Conservation (phyloP, 169 alveolate genomes). For the Eimeria necatrix region DNA sequence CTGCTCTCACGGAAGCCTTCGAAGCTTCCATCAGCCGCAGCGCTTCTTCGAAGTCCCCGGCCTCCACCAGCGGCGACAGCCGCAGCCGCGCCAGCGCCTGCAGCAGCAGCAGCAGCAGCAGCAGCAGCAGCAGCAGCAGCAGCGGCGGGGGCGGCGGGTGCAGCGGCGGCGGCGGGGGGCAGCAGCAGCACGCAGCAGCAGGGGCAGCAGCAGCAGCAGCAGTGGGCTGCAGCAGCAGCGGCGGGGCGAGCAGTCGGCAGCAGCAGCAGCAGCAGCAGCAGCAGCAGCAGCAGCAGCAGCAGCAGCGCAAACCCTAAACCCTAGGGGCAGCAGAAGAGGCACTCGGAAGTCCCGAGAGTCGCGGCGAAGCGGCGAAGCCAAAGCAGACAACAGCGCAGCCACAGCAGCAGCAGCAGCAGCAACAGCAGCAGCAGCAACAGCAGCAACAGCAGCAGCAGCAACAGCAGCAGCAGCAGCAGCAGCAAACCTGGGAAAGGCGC, state of each 20-base stretch:
- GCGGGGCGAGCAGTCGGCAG: not conserved
- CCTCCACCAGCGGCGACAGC: conserved; percentile 14
- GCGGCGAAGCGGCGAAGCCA: too few relatives aligned
- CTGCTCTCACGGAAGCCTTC: conserved; percentile 16
- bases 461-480: not conserved
- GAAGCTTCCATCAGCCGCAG: conserved; percentile 68
- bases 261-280: not conserved
- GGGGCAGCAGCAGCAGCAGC: too few relatives aligned
- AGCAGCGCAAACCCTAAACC: not conserved
- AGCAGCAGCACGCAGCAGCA: too few relatives aligned
- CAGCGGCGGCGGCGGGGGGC: not conserved
- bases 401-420: not conserved
- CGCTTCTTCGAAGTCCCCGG: conserved; percentile 59
- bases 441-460: not conserved
- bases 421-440: not conserved
- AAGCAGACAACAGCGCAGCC: too few relatives aligned
- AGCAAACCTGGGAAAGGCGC: conserved; percentile 57
- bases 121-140: not conserved
- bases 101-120: not conserved
- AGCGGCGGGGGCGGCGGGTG: not conserved
- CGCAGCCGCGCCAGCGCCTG: conserved; percentile 74
- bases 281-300: not conserved
- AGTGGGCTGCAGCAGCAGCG: too few relatives aligned
- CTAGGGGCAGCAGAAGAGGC: not conserved
- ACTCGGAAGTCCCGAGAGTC: too few relatives aligned